These are phyloP conservation scores for Ehretia macrophylla DNA, from an alignment of 257 asterid genomes.

Conservation along the genomic window DNA sequence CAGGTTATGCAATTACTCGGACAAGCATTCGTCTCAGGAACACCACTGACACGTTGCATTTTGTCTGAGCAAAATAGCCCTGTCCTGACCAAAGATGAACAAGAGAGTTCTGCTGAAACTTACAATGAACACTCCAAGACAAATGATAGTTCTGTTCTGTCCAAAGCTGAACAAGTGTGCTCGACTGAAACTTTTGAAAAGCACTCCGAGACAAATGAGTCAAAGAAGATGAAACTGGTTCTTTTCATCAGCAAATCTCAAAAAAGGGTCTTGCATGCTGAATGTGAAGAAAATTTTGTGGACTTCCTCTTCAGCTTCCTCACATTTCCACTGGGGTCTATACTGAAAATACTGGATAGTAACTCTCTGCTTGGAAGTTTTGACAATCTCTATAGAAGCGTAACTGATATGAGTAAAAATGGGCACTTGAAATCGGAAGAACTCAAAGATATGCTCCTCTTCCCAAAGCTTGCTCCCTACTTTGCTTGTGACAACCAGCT, in stretches of 20 bases:
- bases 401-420: not conserved
- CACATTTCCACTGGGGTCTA: slow-evolving; percentile 13
- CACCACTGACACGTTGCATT: slow-evolving; percentile 7
- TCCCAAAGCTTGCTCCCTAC: slow-evolving; percentile 11
- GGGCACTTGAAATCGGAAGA: slow-evolving; percentile 6
- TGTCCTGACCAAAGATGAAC: not conserved
- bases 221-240: slow-evolving; percentile 1
- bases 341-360: slow-evolving; percentile 3
- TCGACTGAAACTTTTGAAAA: not conserved
- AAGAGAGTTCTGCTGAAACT: not conserved
- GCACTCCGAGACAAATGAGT: not conserved
- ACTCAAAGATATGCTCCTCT: slow-evolving; percentile 8
- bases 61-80: not conserved
- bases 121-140: not conserved
- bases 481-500: slow-evolving; percentile 6
- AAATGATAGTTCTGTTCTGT: not conserved
- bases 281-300: slow-evolving; percentile 8
- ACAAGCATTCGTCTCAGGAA: slow-evolving; percentile 2
- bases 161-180: not conserved
- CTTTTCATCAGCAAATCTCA: slow-evolving; percentile 9
- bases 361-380: slow-evolving; percentile 4
- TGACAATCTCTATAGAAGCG: slow-evolving; percentile 7
- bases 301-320: slow-evolving; percentile 13
- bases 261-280: slow-evolving; percentile 10
- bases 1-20: slow-evolving; percentile 7